phyloP scores from a whole-genome alignment of 2,329 filamentous ascomycete species.

The Rhytidhysteron rufulum region DNA sequence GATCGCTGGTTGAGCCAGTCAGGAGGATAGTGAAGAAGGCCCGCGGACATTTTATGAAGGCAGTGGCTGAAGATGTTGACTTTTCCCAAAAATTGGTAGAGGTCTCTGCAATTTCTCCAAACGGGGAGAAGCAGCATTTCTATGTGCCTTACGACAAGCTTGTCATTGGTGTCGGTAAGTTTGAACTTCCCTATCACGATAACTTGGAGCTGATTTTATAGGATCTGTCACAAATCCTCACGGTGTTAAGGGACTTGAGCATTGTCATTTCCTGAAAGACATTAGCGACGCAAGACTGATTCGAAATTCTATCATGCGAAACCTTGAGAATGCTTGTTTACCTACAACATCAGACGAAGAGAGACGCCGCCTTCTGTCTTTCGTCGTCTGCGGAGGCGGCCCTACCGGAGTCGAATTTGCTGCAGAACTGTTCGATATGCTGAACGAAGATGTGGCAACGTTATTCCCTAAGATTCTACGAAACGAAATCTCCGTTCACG shows the following conservation, averaged over 20 bases:
- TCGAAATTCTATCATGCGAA: slow-evolving; percentile 81
- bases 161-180: slow-evolving; percentile 74
- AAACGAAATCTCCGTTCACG: slow-evolving; percentile 95
- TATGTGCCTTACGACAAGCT: slow-evolving; percentile 98
- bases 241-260: slow-evolving; percentile 88
- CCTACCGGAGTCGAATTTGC: slow-evolving; percentile 98
- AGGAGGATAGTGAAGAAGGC: slow-evolving; percentile 75
- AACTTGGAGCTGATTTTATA: slow-evolving; percentile 12
- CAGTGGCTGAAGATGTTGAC: slow-evolving; percentile 80
- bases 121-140: slow-evolving; percentile 73
- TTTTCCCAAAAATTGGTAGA: slow-evolving; percentile 91
- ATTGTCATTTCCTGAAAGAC: slow-evolving; percentile 93
- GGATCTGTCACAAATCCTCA: slow-evolving; percentile 90
- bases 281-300: slow-evolving; percentile 89
- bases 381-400: slow-evolving; percentile 92
- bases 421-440: slow-evolving; percentile 89
- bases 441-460: slow-evolving; percentile 86
- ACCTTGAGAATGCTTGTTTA: slow-evolving; percentile 87
- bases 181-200: not conserved
- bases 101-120: slow-evolving; percentile 66
- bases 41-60: slow-evolving; percentile 85
- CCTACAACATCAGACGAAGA: slow-evolving; percentile 89
- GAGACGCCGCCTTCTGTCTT: slow-evolving; percentile 80
- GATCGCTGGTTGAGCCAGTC: slow-evolving; percentile 90
- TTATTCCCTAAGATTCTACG: slow-evolving; percentile 87